These are phyloP conservation scores for Pyrenophora tritici-repentis DNA, from an alignment of 2,329 filamentous ascomycete genomes.

Conservation along the genomic window DNA sequence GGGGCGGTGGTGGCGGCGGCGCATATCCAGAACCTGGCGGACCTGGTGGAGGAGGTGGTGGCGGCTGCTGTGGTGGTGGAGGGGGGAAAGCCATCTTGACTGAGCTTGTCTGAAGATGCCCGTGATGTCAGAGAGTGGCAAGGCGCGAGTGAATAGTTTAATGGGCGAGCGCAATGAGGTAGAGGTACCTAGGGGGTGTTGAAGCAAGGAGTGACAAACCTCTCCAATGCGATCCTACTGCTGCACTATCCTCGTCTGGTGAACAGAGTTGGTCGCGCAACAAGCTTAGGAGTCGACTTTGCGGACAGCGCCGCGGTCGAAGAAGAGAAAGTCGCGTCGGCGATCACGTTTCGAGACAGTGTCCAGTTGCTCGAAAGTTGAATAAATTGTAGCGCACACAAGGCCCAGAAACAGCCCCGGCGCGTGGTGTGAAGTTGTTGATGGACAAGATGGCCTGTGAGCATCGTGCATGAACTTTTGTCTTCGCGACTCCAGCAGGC, in stretches of 20 bases:
- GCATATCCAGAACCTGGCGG: conserved; percentile 34
- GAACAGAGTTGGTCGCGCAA: conserved; percentile 19
- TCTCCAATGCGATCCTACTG: conserved; percentile 4
- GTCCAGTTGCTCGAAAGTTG: conserved; percentile 15
- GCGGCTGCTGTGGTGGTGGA: conserved; percentile 34
- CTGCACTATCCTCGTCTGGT: conserved; percentile 11
- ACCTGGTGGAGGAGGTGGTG: conserved; percentile 21
- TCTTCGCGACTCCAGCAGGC: conserved; percentile 21
- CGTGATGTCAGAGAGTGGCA: conserved; percentile 3
- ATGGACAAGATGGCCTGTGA: conserved; percentile 24
- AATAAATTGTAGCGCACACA: conserved; percentile 24
- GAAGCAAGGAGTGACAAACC: background rate
- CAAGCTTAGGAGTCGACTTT: conserved; percentile 32
- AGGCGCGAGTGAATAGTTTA: background rate
- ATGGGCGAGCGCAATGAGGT: too few relatives aligned
- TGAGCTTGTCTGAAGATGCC: background rate
- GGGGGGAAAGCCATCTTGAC: conserved; percentile 35
- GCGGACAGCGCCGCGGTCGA: conserved; percentile 30
- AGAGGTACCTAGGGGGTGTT: too few relatives aligned
- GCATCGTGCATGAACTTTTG: conserved; percentile 29
- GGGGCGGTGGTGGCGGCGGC: conserved; percentile 68
- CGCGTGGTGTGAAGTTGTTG: conserved; percentile 38
- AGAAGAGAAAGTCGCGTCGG: conserved; percentile 30
- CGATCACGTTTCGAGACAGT: conserved; percentile 19
- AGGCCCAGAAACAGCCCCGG: conserved; percentile 26